Percentiles rank a stretch among this genome's conserved stretches.
Evolutionary conservation across 352 stramenopile genomes (phyloP).

Genomic region (Aphanomyces cochlioides): DNA sequence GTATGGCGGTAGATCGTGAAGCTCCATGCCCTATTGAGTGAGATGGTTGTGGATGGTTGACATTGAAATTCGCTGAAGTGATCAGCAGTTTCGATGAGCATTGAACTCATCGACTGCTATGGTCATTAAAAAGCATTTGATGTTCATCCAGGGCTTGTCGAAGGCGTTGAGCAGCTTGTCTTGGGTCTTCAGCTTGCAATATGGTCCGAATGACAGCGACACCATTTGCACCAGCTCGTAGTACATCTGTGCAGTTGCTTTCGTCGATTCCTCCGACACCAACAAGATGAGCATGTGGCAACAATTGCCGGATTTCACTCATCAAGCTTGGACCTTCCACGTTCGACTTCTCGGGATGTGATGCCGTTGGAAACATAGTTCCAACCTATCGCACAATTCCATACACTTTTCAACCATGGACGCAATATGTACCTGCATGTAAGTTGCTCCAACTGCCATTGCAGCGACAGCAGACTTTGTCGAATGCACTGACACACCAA

Average conservation of each 20-base stretch:
- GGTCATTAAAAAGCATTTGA: too few species aligned
- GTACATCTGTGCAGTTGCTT: conserved; percentile 34
- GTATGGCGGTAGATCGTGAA: too few species aligned
- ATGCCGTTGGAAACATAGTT: conserved; percentile 52
- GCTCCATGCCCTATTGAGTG: too few species aligned
- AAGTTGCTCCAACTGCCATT: conserved; percentile 35
- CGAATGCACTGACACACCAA: conserved; percentile 41
- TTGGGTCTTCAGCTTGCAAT: conserved; percentile 33
- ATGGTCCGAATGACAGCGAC: conserved; percentile 49
- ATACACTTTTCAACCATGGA: neutral
- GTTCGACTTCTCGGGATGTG: conserved; percentile 46
- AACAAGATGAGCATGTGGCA: conserved; percentile 33
- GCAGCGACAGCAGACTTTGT: conserved; percentile 35
- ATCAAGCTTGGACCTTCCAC: conserved; percentile 46
- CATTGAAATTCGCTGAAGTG: too few species aligned
- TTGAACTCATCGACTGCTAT: too few species aligned
- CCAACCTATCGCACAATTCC: conserved; percentile 27
- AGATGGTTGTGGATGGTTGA: too few species aligned
- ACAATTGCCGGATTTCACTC: conserved; percentile 26
- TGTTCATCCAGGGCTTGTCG: conserved; percentile 32
- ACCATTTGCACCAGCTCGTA: conserved; percentile 39
- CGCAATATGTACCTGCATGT: conserved; percentile 39
- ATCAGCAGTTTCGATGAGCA: too few species aligned
- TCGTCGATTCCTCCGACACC: conserved; percentile 44
- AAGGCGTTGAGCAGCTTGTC: conserved; percentile 21